Base-by-base conservation (phyloP, 495 filamentous ascomycete genomes). In the Terfezia boudieri region DNA sequence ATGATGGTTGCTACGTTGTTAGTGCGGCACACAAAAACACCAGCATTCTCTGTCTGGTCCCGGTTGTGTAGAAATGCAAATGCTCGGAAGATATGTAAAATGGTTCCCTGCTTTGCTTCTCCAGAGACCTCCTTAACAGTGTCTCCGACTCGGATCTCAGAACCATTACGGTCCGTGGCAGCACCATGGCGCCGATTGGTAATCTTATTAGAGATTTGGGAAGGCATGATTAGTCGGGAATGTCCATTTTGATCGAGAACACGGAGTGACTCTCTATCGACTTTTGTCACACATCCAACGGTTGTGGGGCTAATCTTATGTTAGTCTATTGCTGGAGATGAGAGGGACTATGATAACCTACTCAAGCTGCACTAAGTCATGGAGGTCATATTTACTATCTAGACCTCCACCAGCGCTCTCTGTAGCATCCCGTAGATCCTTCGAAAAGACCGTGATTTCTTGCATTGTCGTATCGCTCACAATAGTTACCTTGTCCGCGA, bases 381-480 rank as follows among this genome's bases (percentile, higher is more conserved):
- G 82, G 36, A 99, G 78, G 56, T 89, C 84, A 66, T 81, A 95
- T 64, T 86, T 82, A 14, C 85, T 84, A 23, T 85, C 74, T 50
- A 81, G 78, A 9, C 79, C 80, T 57, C 83, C 76, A 48, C 80
- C 84, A 54, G 84, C 86, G 59, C 87, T 83, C 60, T 99, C 90
- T 49, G 81, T 83, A 43, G 92, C 90, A 66, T 93, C 82, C 55
- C 90, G 76, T 38, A 99, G 72, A 67, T 99, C 92, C 62, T 93
- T 94, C 68, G 88, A 94, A 70, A 99, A 99, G 2, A 99, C 89
- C 0, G 88, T 95, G 56, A 99, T 84, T 66, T 96, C 92, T 53
- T 81, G 78, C 69, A 87, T 86, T 53, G 75, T 87, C 61, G 87
- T 81, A 68, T 99, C 92, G 53, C 81, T 92, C 35, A 96, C 69